Conservation (phyloP, 441 rosid genomes). For the Macaranga tanarius region DNA sequence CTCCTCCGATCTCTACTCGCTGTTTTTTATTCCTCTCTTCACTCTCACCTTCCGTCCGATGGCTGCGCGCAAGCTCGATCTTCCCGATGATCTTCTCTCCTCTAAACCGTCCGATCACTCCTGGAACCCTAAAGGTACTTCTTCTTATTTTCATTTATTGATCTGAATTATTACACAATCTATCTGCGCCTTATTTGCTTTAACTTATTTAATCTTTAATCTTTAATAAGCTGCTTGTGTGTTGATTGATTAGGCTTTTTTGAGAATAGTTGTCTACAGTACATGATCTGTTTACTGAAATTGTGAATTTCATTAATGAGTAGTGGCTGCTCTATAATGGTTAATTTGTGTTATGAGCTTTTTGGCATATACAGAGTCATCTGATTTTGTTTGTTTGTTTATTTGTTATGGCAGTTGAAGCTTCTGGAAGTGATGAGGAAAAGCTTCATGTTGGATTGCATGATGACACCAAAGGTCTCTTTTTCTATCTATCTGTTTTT, state of each 20-base stretch:
- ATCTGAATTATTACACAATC: too few relatives aligned
- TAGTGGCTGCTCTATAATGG: too few relatives aligned
- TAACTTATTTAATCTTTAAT: neutral
- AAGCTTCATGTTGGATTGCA: conserved; percentile 33
- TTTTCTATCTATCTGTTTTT: neutral
- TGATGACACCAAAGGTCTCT: conserved; percentile 53
- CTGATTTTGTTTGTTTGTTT: conserved; percentile 9
- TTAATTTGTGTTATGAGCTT: too few relatives aligned
- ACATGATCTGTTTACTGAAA: too few relatives aligned
- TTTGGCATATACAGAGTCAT: neutral
- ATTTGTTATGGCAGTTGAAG: conserved; percentile 35
- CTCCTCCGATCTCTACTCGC: neutral
- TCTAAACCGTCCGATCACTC: conserved; percentile 57
- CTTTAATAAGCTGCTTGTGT: too few relatives aligned
- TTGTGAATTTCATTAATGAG: too few relatives aligned
- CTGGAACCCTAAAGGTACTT: conserved; percentile 49
- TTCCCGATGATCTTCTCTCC: conserved; percentile 70
- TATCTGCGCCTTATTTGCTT: too few relatives aligned
- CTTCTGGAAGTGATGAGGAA: conserved; percentile 41
- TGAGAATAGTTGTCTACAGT: too few relatives aligned
- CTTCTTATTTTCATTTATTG: neutral
- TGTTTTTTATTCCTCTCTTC: too few relatives aligned
- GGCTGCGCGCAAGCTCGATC: conserved; percentile 76
- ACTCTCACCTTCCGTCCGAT: conserved; percentile 33
- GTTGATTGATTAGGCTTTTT: neutral